Evolutionary conservation across 768 basidiomycete species (phyloP).

Genomic region (Psilocybe cubensis): DNA sequence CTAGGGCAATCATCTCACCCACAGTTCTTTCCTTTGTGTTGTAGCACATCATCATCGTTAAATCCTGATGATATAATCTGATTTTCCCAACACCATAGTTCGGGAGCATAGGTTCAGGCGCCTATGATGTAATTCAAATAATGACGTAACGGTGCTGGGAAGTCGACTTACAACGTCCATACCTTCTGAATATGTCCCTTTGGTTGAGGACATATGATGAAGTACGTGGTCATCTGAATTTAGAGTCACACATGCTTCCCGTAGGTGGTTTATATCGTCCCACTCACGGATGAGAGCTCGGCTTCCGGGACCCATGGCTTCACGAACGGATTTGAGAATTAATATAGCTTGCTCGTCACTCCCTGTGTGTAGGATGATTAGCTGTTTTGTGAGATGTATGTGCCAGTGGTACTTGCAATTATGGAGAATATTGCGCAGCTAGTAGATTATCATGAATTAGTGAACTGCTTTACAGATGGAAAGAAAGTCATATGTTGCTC

Average conservation of each 20-base stretch:
- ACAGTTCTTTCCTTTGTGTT: conserved; percentile 47
- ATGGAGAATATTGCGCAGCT: conserved; percentile 33
- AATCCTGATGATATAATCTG: conserved; percentile 46
- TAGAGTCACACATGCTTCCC: too few species aligned
- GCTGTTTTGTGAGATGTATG: neutral
- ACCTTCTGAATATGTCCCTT: conserved; percentile 19
- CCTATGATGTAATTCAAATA: too few species aligned
- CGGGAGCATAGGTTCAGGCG: conserved; percentile 48
- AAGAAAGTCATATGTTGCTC: too few species aligned
- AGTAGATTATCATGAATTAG: neutral
- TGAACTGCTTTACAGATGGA: neutral
- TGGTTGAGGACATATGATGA: conserved; percentile 8
- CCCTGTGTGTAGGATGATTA: conserved; percentile 29
- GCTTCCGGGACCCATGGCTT: conserved; percentile 35
- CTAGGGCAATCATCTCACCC: conserved; percentile 30
- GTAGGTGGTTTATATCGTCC: too few species aligned
- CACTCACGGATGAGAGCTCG: conserved; percentile 37
- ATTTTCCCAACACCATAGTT: conserved; percentile 49
- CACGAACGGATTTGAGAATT: conserved; percentile 35
- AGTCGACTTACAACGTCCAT: conserved; percentile 12
- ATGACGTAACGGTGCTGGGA: too few species aligned
- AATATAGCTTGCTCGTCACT: conserved; percentile 30
- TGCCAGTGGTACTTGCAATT: conserved; percentile 10
- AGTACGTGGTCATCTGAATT: conserved; percentile 15
- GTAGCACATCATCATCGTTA: conserved; percentile 46